phyloP scores from a whole-genome alignment of 129 eudicot species.

The Solidago caesia region DNA sequence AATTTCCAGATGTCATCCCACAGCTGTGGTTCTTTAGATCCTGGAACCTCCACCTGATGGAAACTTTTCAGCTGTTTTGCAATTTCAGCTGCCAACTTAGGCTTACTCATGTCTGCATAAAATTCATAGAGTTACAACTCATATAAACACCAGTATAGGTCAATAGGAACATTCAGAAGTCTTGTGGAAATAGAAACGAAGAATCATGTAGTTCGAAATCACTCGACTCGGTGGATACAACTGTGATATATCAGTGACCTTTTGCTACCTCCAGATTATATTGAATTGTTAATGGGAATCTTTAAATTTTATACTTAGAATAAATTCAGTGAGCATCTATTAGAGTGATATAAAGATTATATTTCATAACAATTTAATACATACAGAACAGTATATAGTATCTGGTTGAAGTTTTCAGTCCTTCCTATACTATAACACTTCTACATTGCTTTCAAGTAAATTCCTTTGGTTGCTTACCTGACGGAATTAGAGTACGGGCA shows the following conservation, averaged over 20 bases:
- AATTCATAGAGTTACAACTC: not conserved
- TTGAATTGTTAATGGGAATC: not conserved
- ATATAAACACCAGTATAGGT: not conserved
- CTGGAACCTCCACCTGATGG: slow-evolving; percentile 83
- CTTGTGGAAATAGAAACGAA: not conserved
- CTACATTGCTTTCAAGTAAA: not conserved
- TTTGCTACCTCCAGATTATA: not conserved
- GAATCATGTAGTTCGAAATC: not conserved
- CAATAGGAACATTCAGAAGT: not conserved
- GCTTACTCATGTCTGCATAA: slow-evolving; percentile 67
- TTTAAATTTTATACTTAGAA: not conserved
- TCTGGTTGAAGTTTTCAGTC: not conserved
- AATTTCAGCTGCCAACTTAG: slow-evolving; percentile 65
- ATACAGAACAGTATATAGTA: slow-evolving; percentile 5
- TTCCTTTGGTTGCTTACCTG: slow-evolving; percentile 43
- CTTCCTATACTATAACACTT: not conserved
- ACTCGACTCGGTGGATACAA: not conserved
- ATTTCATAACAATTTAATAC: not conserved
- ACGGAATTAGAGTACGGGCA: slow-evolving; percentile 71
- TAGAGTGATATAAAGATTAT: not conserved
- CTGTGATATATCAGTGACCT: not conserved
- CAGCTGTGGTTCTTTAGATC: slow-evolving; percentile 80
- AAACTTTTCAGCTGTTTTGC: slow-evolving; percentile 59
- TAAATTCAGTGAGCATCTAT: not conserved
- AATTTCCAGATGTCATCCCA: slow-evolving; percentile 76